A percentile compares a stretch with the other conserved stretches of the same genome.
phyloP scores from a whole-genome alignment of 2,329 filamentous ascomycete genomes.

The Westerdykella ornata region DNA sequence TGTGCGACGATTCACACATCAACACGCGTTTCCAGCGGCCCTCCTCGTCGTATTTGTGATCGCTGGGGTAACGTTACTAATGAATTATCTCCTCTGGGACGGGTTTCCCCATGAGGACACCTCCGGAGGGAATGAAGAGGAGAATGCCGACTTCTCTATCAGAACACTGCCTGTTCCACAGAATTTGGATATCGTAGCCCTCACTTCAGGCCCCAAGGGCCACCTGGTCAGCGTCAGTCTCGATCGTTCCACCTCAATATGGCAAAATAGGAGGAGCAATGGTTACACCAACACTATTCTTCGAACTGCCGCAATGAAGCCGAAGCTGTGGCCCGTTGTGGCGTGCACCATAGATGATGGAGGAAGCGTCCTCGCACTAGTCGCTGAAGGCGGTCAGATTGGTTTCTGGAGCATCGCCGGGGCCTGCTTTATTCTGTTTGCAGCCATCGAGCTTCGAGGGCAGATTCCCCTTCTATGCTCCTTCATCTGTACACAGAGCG shows the following conservation, averaged over 20 bases:
- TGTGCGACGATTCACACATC: constrained; percentile 44
- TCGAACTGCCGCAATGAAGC: constrained; percentile 29
- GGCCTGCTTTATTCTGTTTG: constrained; percentile 51
- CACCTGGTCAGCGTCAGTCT: constrained; percentile 63
- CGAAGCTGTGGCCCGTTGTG: constrained; percentile 44
- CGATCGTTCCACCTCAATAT: constrained; percentile 61
- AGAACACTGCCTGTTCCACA: constrained; percentile 59
- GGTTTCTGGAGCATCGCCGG: constrained; percentile 58
- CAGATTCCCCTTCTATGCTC: constrained; percentile 61
- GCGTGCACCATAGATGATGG: constrained; percentile 59
- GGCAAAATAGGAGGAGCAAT: constrained; percentile 38
- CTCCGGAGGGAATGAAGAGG: constrained; percentile 41
- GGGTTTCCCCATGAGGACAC: constrained; percentile 44
- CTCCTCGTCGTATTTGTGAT: constrained; percentile 57
- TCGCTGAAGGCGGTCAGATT: constrained; percentile 53
- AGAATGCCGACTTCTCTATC: constrained; percentile 52
- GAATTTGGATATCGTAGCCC: constrained; percentile 59
- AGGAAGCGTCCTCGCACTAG: constrained; percentile 60
- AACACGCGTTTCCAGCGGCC: constrained; percentile 63
- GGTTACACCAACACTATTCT: constrained; percentile 26
- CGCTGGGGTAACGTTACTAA: constrained; percentile 60
- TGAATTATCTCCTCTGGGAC: constrained; percentile 68
- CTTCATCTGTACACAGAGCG: constrained; percentile 28
- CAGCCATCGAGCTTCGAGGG: constrained; percentile 48
- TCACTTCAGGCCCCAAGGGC: constrained; percentile 57